Conservation (phyloP, 1,139 yeast genomes). For the Debaryomycetaceae sp. region DNA sequence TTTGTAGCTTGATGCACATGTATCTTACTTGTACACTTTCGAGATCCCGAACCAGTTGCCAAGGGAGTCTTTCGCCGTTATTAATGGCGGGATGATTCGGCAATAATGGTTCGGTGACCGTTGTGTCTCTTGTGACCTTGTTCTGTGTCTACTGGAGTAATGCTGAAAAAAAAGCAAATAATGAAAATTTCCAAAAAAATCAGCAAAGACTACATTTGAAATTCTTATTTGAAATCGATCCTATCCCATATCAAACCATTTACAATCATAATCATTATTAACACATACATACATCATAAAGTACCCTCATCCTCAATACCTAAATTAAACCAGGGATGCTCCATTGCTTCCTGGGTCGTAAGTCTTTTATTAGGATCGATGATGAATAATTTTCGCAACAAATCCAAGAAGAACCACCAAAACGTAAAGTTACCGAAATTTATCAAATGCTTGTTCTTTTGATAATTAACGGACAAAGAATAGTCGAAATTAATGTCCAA, state of each 20-base stretch:
- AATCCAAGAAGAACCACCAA: slow-evolving; percentile 74
- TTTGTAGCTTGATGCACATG: too few species aligned
- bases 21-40: too few species aligned
- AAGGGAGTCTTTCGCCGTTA: too few species aligned
- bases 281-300: slow-evolving; percentile 4
- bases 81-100: too few species aligned
- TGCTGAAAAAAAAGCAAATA: too few species aligned
- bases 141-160: too few species aligned
- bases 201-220: neutral
- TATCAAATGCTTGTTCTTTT: slow-evolving; percentile 36
- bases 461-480: slow-evolving; percentile 40
- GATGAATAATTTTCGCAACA: slow-evolving; percentile 56
- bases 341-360: slow-evolving; percentile 65
- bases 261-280: neutral
- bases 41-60: too few species aligned
- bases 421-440: slow-evolving; percentile 58
- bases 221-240: neutral
- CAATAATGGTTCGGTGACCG: too few species aligned
- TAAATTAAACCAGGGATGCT: slow-evolving; percentile 73
- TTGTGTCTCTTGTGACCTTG: too few species aligned
- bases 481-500: slow-evolving; percentile 39
- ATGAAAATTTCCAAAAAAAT: neutral
- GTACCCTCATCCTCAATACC: slow-evolving; percentile 82
- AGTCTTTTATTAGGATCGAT: slow-evolving; percentile 64
- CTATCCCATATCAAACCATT: neutral